These are phyloP conservation scores for Penicillium ochrochloron DNA, from an alignment of 495 filamentous ascomycete species.

Conservation along the genomic window DNA sequence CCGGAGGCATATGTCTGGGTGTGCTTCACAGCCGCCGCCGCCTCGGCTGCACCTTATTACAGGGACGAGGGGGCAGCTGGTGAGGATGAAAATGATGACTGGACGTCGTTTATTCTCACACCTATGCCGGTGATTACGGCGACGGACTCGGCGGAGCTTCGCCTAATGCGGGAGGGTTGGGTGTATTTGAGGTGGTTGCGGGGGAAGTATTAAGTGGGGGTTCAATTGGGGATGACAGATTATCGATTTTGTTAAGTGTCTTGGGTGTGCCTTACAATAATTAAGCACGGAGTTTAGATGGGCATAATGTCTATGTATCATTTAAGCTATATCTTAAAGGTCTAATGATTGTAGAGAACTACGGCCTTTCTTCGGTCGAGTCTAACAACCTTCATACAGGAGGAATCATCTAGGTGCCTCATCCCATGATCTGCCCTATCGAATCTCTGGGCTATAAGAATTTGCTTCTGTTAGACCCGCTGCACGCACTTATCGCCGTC, in stretches of 20 bases:
- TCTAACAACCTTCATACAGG: too few species aligned
- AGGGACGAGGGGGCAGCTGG: background rate
- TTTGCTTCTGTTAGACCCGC: too few species aligned
- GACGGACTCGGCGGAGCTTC: background rate
- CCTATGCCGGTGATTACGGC: background rate
- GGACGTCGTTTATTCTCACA: background rate
- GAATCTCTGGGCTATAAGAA: too few species aligned
- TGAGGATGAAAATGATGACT: background rate
- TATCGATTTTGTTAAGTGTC: background rate
- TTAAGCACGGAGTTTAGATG: background rate
- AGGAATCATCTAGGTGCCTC: too few species aligned
- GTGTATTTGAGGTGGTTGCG: background rate
- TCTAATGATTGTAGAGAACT: too few species aligned
- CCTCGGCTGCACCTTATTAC: background rate
- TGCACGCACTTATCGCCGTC: too few species aligned
- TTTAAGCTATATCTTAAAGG: background rate
- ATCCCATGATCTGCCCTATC: too few species aligned
- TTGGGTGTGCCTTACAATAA: background rate
- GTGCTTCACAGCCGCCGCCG: background rate
- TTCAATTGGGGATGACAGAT: background rate
- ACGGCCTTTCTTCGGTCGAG: too few species aligned
- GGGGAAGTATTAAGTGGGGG: background rate
- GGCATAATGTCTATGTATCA: background rate
- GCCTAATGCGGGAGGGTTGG: background rate
- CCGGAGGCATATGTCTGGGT: background rate